These are phyloP conservation scores for Fusarium sterilihyphosum DNA, from an alignment of 2,329 filamentous ascomycete genomes.

Conservation along the genomic window DNA sequence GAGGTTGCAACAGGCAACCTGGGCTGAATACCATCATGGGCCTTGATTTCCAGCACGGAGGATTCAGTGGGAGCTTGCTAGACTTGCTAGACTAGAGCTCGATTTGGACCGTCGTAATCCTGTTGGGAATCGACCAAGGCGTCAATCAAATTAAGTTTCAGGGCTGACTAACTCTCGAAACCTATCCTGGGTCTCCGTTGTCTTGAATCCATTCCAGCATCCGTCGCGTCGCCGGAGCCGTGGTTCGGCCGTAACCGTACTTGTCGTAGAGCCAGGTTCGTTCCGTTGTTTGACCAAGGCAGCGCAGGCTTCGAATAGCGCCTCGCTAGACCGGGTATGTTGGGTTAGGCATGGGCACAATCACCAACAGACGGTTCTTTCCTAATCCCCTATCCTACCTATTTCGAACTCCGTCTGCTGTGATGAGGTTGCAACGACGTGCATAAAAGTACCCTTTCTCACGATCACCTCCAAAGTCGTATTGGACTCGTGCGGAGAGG, in stretches of 20 bases:
- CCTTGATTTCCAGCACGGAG: not conserved
- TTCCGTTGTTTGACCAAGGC: not conserved
- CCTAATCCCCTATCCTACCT: not conserved
- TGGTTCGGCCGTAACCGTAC: conserved; percentile 17
- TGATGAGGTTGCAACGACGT: conserved; percentile 13
- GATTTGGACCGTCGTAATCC: conserved; percentile 4
- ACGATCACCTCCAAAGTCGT: not conserved
- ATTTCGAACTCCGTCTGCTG: not conserved
- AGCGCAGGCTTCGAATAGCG: not conserved
- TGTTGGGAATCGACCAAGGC: conserved; percentile 14
- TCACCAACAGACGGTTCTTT: conserved; percentile 6
- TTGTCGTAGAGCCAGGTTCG: conserved; percentile 1
- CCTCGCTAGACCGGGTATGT: not conserved
- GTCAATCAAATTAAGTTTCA: not conserved
- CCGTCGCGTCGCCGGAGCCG: conserved; percentile 5
- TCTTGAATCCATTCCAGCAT: conserved; percentile 21
- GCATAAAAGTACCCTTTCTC: conserved; percentile 19
- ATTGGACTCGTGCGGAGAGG: conserved; percentile 23
- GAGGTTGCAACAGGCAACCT: not conserved
- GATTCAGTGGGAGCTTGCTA: not conserved
- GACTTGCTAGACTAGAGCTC: not conserved
- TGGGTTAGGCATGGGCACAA: not conserved
- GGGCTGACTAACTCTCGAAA: conserved; percentile 7
- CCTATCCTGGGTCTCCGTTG: not conserved
- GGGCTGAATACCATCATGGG: not conserved